These are phyloP conservation scores for Lyophyllum semitale DNA, from an alignment of 768 basidiomycete genomes.

Conservation along the genomic window DNA sequence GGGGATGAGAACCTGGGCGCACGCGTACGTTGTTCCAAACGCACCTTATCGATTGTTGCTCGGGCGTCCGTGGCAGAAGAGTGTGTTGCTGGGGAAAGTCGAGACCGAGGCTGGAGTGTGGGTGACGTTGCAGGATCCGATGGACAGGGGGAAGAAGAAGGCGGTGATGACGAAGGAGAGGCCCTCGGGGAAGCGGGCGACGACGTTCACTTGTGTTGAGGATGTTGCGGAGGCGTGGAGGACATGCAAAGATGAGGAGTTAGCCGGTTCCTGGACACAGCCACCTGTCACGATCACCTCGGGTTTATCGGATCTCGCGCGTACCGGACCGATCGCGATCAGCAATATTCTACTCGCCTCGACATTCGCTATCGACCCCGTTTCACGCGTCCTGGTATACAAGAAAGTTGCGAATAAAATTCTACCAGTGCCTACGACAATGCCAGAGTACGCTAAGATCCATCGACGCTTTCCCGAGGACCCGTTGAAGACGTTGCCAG, in stretches of 20 bases:
- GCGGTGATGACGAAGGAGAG: background rate
- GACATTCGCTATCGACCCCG: slow-evolving; percentile 5
- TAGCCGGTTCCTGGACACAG: background rate
- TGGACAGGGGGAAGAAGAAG: background rate
- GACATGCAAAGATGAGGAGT: background rate
- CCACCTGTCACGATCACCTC: background rate
- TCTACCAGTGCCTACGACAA: slow-evolving; percentile 17
- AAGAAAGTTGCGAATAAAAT: slow-evolving; percentile 21
- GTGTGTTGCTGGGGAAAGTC: slow-evolving; percentile 2
- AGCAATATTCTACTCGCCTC: background rate
- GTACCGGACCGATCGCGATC: background rate
- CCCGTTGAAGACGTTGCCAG: slow-evolving; percentile 21
- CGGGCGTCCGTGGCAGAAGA: background rate
- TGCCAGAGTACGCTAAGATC: slow-evolving; percentile 19
- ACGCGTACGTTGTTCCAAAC: background rate
- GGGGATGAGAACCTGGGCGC: background rate
- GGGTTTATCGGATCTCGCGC: background rate
- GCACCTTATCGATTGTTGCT: background rate
- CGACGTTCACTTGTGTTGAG: background rate
- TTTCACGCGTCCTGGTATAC: slow-evolving; percentile 12
- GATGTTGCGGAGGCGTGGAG: background rate
- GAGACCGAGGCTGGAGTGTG: background rate
- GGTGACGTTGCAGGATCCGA: background rate
- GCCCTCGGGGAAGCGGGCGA: background rate
- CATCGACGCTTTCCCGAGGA: slow-evolving; percentile 21